A percentile compares a stretch with the other conserved stretches of the same genome.
phyloP scores from a whole-genome alignment of 2,329 filamentous ascomycete species.

The Aureobasidium pullulans region DNA sequence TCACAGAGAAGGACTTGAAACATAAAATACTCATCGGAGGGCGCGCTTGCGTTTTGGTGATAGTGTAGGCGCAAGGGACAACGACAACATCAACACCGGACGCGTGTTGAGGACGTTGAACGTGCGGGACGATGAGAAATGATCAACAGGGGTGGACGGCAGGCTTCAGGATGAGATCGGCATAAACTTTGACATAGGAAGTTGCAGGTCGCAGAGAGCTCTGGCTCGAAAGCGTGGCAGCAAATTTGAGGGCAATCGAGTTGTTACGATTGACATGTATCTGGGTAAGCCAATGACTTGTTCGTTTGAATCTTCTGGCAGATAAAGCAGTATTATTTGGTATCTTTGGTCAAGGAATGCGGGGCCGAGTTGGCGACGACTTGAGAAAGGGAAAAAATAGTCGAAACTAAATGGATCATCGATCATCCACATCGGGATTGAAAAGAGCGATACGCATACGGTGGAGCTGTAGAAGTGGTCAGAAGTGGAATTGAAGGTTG shows the following conservation, averaged over 20 bases:
- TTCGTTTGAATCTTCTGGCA: constrained; percentile 9
- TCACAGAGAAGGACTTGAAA: no score
- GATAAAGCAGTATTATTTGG: constrained; percentile 10
- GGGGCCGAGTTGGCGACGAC: background rate
- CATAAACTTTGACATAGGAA: background rate
- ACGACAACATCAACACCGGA: no score
- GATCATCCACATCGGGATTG: constrained; percentile 25
- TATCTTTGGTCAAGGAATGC: constrained; percentile 14
- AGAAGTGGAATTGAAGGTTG: constrained; percentile 2
- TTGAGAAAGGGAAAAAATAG: background rate
- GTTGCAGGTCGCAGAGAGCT: background rate
- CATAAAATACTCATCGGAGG: no score
- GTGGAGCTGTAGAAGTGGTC: constrained; percentile 24
- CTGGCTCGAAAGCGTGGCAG: no score
- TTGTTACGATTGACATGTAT: background rate
- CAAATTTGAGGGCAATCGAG: background rate
- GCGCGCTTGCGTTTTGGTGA: no score
- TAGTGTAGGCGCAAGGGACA: no score
- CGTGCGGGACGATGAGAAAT: background rate
- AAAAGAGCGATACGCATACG: constrained; percentile 31
- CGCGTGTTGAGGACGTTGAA: no score
- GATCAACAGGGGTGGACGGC: background rate
- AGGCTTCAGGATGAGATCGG: background rate
- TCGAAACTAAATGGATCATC: constrained; percentile 13
- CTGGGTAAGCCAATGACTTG: background rate